Evolutionary conservation across 495 filamentous ascomycete species (phyloP), one percentile per base, ranked within the genome.

Genomic region (Poronia punctata): DNA sequence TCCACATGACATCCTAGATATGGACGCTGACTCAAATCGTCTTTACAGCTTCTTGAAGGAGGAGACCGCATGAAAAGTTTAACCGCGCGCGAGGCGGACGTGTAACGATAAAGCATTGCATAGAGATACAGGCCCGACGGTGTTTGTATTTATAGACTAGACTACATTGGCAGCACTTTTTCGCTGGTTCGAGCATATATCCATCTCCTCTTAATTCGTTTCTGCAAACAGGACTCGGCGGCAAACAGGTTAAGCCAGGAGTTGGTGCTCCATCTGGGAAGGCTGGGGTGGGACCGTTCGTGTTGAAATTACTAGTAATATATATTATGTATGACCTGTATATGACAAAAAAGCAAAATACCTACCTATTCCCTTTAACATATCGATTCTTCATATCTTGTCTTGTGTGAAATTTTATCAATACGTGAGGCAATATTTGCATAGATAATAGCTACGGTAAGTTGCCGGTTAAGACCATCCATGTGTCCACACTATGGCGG

Each of bases 21-120:
- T 20, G 22, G 10, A 12, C 9, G 14, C 23, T 29, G 16, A 44
- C 32, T 20, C 15, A 22, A 17, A 8, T 27, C 36, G 18, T n/a
- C 33, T 14, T 17, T 5, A 50, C 54, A 83, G 79, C 57, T 80
- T 62, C 75, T 72, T 83, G 65, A 78, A 81, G 76, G 73, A 83
- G 56, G 50, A 60, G 35, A 79, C 75, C 54, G 60, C 61, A 62
- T 82, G n/a, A n/a, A 80, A 73, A 72, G 50, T 57, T 52, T 36
- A 34, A 40, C 46, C 49, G 49, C 43, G 49, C 38, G 48, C 46
- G 48, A 50, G 16, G 47, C 40, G 48, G 43, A 52, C 50, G 43
- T 61, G 60, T 63, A 63, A 55, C 52, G 57, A 49, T 55, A 63
- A 35, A 37, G 12, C 28, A 46, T 49, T 38, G 51, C 47, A 59